These are phyloP conservation scores for Trichoderma breve DNA, from an alignment of 2,329 filamentous ascomycete species.

Conservation along the genomic window DNA sequence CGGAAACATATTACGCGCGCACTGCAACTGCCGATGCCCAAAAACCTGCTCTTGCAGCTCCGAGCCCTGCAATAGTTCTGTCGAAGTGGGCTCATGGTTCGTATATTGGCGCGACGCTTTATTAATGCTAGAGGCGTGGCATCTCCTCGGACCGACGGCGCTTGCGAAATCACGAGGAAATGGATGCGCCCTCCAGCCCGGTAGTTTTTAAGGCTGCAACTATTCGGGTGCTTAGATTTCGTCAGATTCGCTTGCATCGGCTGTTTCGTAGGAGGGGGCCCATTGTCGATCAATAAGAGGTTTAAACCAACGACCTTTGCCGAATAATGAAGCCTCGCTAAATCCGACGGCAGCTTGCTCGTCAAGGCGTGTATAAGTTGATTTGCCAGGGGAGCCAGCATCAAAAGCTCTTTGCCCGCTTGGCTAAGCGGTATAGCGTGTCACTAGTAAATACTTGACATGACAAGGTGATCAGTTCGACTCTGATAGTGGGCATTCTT, in stretches of 20 bases:
- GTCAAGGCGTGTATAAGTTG: not conserved
- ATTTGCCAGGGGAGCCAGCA: rapidly evolving
- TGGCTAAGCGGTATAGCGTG: slow-evolving; percentile 23
- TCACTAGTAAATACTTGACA: slow-evolving; percentile 21
- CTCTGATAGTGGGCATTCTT: slow-evolving; percentile 22
- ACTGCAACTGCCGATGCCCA: not conserved
- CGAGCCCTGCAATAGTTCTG: not conserved
- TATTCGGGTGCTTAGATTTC: not conserved
- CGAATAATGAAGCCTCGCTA: not conserved
- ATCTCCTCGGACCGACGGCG: not conserved
- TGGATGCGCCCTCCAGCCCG: not conserved
- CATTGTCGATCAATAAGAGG: not conserved
- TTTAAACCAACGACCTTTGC: not conserved
- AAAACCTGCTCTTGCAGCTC: not conserved
- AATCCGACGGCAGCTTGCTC: not conserved
- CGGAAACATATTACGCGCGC: not conserved
- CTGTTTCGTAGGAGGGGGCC: not conserved
- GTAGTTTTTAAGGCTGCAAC: not conserved
- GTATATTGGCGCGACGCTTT: not conserved
- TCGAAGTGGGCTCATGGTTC: not conserved
- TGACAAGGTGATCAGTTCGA: slow-evolving; percentile 23
- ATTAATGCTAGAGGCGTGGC: not conserved
- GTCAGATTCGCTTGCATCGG: not conserved
- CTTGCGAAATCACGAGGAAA: not conserved
- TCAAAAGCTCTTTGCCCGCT: slow-evolving; percentile 10